phyloP scores from a whole-genome alignment of 1,284 basidiomycete species.

The Ceraceosorus guamensis region DNA sequence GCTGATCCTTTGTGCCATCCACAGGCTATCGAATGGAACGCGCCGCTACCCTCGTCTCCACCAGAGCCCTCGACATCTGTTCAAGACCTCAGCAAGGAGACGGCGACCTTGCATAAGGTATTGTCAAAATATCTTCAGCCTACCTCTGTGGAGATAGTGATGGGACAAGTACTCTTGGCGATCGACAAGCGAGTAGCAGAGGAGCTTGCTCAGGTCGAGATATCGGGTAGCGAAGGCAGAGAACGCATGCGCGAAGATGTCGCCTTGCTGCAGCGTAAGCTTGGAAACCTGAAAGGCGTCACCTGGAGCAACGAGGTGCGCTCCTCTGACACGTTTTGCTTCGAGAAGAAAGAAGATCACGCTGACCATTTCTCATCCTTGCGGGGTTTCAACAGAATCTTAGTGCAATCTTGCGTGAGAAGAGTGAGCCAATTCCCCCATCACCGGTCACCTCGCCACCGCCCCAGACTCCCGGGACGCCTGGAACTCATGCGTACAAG shows the following conservation, averaged over 20 bases:
- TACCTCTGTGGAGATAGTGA: slow-evolving; percentile 29
- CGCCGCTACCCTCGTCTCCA: slow-evolving; percentile 8
- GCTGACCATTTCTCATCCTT: not conserved
- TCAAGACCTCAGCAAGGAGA: slow-evolving; percentile 86
- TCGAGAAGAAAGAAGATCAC: not conserved
- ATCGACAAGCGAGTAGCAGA: slow-evolving; percentile 33
- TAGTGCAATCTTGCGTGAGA: not conserved
- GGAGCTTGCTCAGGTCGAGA: slow-evolving; percentile 29
- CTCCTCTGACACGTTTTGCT: not conserved
- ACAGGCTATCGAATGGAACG: slow-evolving; percentile 24
- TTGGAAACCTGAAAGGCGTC: slow-evolving; percentile 26
- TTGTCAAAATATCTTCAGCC: slow-evolving; percentile 72
- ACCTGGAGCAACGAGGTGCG: slow-evolving; percentile 29
- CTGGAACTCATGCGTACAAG: not conserved
- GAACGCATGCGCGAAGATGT: slow-evolving; percentile 24
- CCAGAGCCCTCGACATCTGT: slow-evolving; percentile 66
- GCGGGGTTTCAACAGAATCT: not conserved
- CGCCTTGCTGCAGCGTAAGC: slow-evolving; percentile 27
- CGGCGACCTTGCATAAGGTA: slow-evolving; percentile 90
- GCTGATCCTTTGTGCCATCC: not conserved
- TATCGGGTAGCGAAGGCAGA: slow-evolving; percentile 18
- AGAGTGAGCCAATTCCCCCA: slow-evolving; percentile 10
- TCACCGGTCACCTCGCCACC: slow-evolving; percentile 7
- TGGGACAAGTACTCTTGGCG: slow-evolving; percentile 29
- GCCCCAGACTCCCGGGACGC: not conserved